Evolutionary conservation across 1,284 basidiomycete species (phyloP).

Genomic region (Ceratobasidium theobromae): DNA sequence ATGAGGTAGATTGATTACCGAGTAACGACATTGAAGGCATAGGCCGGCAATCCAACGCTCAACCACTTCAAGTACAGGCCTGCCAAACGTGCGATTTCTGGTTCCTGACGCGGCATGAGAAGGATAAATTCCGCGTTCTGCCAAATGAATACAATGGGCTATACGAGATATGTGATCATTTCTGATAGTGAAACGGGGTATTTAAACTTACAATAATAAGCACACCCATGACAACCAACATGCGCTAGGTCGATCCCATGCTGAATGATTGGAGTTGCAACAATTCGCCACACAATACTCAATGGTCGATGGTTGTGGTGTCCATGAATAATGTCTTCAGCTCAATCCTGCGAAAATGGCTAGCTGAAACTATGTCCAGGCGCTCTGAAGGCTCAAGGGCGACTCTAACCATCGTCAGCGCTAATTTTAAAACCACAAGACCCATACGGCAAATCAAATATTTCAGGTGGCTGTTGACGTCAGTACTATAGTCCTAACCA

Average conservation of each 20-base stretch:
- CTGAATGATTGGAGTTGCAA: too few relatives aligned
- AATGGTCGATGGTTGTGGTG: too few relatives aligned
- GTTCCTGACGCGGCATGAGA: conserved; percentile 79
- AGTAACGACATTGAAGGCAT: conserved; percentile 72
- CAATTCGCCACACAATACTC: too few relatives aligned
- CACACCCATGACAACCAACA: conserved; percentile 67
- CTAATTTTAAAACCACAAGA: too few relatives aligned
- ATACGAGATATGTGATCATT: not conserved
- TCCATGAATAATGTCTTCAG: too few relatives aligned
- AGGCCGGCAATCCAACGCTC: conserved; percentile 84
- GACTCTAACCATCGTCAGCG: too few relatives aligned
- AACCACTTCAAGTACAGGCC: conserved; percentile 76
- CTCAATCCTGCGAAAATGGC: too few relatives aligned
- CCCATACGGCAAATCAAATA: too few relatives aligned
- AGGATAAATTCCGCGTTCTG: conserved; percentile 79
- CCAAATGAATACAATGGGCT: conserved; percentile 75
- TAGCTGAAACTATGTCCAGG: too few relatives aligned
- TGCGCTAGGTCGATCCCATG: conserved; percentile 91
- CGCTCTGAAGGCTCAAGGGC: too few relatives aligned
- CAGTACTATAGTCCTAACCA: too few relatives aligned
- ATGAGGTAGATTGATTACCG: conserved; percentile 48
- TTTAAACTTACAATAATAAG: conserved; percentile 55
- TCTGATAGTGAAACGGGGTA: conserved; percentile 33
- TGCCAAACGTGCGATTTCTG: conserved; percentile 79
- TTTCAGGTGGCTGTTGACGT: too few relatives aligned